Percentiles rank a stretch among this genome's conserved stretches.
Conservation (phyloP, 805 yeast species). For the Candida coleopterorum region DNA sequence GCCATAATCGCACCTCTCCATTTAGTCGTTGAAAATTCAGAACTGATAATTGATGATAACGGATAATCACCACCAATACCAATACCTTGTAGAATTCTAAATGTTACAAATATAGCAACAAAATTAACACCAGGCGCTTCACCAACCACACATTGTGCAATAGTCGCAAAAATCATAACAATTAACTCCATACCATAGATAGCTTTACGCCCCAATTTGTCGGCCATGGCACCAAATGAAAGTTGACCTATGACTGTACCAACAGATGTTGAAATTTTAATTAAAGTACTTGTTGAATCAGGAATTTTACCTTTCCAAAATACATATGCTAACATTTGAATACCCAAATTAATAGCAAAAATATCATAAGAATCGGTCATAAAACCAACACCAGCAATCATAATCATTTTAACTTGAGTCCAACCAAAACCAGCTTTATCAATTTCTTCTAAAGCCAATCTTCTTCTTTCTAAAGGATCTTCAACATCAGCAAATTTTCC, state of each 20-base stretch:
- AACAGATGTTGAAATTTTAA: constrained; percentile 87
- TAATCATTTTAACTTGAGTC: constrained; percentile 77
- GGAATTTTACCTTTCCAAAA: constrained; percentile 68
- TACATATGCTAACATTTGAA: constrained; percentile 73
- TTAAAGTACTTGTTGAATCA: constrained; percentile 63
- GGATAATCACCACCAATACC: constrained; percentile 99
- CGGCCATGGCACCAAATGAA: constrained; percentile 79
- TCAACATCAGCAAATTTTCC: constrained; percentile 77
- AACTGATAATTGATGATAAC: constrained; percentile 84
- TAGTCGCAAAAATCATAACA: constrained; percentile 74
- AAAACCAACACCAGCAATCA: constrained; percentile 91
- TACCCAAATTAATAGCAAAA: constrained; percentile 81
- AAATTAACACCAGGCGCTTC: constrained; percentile 66
- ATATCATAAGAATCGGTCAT: constrained; percentile 90
- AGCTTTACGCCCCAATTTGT: constrained; percentile 77
- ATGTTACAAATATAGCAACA: constrained; percentile 67
- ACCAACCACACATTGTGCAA: constrained; percentile 74
- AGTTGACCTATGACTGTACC: constrained; percentile 93
- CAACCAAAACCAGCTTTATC: constrained; percentile 77
- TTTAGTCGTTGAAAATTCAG: constrained; percentile 89
- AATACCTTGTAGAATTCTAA: constrained; percentile 87
- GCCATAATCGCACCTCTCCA: constrained; percentile 99
- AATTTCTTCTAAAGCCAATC: constrained; percentile 78
- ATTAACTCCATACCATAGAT: constrained; percentile 86
- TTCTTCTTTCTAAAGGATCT: constrained; percentile 83